A percentile compares a stretch with the other conserved stretches of the same genome.
These are phyloP conservation scores for Phytopythium helicoides DNA, from an alignment of 352 stramenopile species.

Conservation along the genomic window DNA sequence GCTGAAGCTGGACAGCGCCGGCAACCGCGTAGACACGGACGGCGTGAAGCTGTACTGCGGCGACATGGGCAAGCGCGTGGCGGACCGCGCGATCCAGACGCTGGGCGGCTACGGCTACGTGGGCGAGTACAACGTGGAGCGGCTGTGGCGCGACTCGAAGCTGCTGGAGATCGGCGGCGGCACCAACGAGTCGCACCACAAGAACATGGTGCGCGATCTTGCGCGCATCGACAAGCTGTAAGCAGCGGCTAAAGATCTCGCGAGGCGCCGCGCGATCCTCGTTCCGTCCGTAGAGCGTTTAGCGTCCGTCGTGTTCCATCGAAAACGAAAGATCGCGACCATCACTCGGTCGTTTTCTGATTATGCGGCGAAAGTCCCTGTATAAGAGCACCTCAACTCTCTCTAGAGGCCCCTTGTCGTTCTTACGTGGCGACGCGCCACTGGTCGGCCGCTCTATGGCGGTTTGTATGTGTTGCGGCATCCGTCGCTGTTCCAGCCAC, in stretches of 20 bases:
- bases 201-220: constrained; percentile 96
- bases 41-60: constrained; percentile 98
- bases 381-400: constrained; percentile 10
- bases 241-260: constrained; percentile 6
- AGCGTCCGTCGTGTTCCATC: neutral
- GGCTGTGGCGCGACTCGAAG: constrained; percentile 98
- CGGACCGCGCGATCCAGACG: constrained; percentile 97
- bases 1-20: constrained; percentile 93
- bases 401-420: constrained; percentile 28
- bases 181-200: constrained; percentile 98
- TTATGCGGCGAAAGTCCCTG: neutral
- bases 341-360: neutral
- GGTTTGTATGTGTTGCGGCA: constrained; percentile 17
- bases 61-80: constrained; percentile 96
- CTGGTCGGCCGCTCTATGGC: constrained; percentile 12
- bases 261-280: neutral
- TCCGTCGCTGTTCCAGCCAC: constrained; percentile 8
- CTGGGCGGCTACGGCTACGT: constrained; percentile 99
- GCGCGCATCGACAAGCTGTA: constrained; percentile 35
- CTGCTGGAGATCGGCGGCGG: constrained; percentile 99
- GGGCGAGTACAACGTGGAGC: constrained; percentile 98
- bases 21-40: constrained; percentile 97
- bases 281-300: neutral
- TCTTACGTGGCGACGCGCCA: constrained; percentile 36
- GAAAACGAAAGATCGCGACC: constrained; percentile 5